phyloP scores from a whole-genome alignment of 179 eudicot genomes.

The Beta macrorhiza region DNA sequence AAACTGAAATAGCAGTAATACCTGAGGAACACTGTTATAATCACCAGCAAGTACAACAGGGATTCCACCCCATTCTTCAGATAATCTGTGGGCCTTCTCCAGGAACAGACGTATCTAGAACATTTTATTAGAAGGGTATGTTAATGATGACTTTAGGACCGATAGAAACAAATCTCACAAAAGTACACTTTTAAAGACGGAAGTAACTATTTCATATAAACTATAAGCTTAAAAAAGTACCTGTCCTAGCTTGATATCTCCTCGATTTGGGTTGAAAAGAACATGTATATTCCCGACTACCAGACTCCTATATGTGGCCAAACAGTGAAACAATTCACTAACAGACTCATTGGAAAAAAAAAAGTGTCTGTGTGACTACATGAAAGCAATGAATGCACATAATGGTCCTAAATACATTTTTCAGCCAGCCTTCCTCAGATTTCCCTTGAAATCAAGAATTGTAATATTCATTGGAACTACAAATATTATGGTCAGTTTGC shows the following conservation, averaged over 20 bases:
- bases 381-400: not conserved
- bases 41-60: conserved; percentile 87
- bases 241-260: conserved; percentile 94
- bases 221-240: conserved; percentile 31
- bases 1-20: conserved; percentile 21
- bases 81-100: conserved; percentile 66
- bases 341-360: not conserved
- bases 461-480: too few relatives aligned
- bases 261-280: conserved; percentile 83
- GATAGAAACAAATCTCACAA: not conserved
- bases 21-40: conserved; percentile 74
- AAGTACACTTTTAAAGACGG: not conserved
- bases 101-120: conserved; percentile 70
- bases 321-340: conserved; percentile 20
- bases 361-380: not conserved
- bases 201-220: not conserved
- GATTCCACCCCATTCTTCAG: conserved; percentile 73
- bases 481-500: not conserved
- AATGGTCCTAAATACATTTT: not conserved
- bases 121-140: conserved; percentile 19
- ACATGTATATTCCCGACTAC: conserved; percentile 87
- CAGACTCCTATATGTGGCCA: conserved; percentile 37
- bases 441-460: not conserved
- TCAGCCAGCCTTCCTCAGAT: not conserved
- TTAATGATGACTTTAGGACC: not conserved